A percentile compares a stretch with the other conserved stretches of the same genome.
Evolutionary conservation across 1,284 basidiomycete species (phyloP).

Genomic region (Anthracocystis panici-leucophaei): DNA sequence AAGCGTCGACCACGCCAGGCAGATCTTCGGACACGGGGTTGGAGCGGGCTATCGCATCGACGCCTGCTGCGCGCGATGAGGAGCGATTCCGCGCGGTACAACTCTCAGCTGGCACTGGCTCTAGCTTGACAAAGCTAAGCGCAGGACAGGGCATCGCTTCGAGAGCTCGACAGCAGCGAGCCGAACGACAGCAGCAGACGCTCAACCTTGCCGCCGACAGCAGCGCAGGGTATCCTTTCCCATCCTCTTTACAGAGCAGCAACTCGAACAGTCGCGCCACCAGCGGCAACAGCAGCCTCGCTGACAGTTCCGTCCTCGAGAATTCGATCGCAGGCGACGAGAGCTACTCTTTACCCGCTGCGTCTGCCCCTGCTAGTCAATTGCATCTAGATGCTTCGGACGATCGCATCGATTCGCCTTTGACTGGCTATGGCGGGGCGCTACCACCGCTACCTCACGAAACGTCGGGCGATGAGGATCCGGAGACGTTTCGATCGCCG

Average conservation of each 20-base stretch:
- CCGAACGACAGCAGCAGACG: conserved; percentile 41
- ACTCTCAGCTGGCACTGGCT: conserved; percentile 28
- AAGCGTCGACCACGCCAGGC: conserved; percentile 27
- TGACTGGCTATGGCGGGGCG: conserved; percentile 22
- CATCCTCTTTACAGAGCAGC: conserved; percentile 29
- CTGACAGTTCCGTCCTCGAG: conserved; percentile 39
- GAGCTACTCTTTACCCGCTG: conserved; percentile 43
- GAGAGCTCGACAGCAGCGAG: conserved; percentile 37
- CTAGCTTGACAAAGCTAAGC: conserved; percentile 34
- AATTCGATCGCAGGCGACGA: conserved; percentile 54
- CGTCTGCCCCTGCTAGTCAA: conserved; percentile 8
- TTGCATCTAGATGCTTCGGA: not conserved
- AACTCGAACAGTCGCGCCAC: conserved; percentile 27
- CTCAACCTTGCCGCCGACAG: conserved; percentile 34
- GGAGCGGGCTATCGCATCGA: conserved; percentile 17
- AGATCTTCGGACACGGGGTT: conserved; percentile 17
- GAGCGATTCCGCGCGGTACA: conserved; percentile 42
- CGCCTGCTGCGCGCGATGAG: conserved; percentile 23
- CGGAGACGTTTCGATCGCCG: conserved; percentile 23
- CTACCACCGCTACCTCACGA: conserved; percentile 42
- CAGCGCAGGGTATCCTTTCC: conserved; percentile 25
- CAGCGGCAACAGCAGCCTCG: conserved; percentile 27
- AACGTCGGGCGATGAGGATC: conserved; percentile 45
- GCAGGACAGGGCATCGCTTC: conserved; percentile 35
- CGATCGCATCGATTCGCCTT: conserved; percentile 22